Evolutionary conservation across 1,284 basidiomycete genomes (phyloP).

Genomic region (Leccinum brunneo-olivaceum): DNA sequence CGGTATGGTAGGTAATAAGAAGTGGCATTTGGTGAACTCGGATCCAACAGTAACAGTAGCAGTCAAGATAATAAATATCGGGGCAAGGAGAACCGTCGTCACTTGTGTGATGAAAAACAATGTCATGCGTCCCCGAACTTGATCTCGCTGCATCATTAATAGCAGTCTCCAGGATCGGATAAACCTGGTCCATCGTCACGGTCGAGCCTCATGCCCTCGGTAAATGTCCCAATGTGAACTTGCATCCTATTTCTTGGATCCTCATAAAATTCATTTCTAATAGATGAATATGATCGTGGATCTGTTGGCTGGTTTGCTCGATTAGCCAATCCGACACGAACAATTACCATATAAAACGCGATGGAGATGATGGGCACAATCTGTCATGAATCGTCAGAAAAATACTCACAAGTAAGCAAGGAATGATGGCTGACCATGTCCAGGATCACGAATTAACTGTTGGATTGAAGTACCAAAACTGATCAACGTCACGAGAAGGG

Average conservation of each 20-base stretch:
- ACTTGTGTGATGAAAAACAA: too few relatives aligned
- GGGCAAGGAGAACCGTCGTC: too few relatives aligned
- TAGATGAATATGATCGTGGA: neutral
- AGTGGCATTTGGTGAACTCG: too few relatives aligned
- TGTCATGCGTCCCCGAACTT: too few relatives aligned
- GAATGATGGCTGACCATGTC: neutral
- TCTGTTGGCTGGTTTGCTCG: neutral
- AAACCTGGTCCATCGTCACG: too few relatives aligned
- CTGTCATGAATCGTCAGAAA: neutral
- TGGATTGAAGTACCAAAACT: neutral
- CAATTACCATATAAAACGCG: slow-evolving; percentile 1
- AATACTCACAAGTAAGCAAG: neutral
- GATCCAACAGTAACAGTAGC: too few relatives aligned
- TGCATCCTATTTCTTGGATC: neutral
- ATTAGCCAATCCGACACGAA: neutral
- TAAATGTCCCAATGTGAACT: neutral
- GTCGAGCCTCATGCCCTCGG: too few relatives aligned
- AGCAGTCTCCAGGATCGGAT: too few relatives aligned
- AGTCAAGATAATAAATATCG: too few relatives aligned
- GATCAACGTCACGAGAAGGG: neutral
- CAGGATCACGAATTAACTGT: slow-evolving; percentile 1
- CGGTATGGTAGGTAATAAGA: too few relatives aligned
- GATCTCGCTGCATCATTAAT: too few relatives aligned
- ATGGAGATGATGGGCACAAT: slow-evolving; percentile 1
- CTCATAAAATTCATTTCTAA: neutral